phyloP scores from a whole-genome alignment of 2,329 filamentous ascomycete genomes.

The Lizonia empirigonia region DNA sequence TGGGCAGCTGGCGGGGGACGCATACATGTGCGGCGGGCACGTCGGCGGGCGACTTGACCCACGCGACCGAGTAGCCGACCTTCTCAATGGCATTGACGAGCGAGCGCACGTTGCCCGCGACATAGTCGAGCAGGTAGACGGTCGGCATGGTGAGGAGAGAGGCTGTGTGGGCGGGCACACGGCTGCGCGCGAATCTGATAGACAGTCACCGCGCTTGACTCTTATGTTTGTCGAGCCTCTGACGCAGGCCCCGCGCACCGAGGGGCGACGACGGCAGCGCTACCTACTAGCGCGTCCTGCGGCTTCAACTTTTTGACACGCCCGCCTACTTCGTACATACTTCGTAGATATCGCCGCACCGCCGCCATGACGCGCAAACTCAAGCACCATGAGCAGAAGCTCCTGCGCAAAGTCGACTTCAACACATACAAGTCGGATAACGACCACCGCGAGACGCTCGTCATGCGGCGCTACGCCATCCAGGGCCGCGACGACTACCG shows the following conservation, averaged over 20 bases:
- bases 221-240: conserved; percentile 11
- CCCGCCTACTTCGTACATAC: not conserved
- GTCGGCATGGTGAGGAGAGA: conserved; percentile 65
- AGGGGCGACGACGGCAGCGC: conserved; percentile 13
- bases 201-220: conserved; percentile 13
- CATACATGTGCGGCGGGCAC: conserved; percentile 81
- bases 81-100: conserved; percentile 98
- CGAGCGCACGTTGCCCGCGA: conserved; percentile 94
- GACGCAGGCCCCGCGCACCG: conserved; percentile 13
- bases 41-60: conserved; percentile 85
- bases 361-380: conserved; percentile 85
- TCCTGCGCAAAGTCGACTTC: conserved; percentile 91
- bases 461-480: conserved; percentile 87
- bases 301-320: conserved; percentile 24
- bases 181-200: not conserved
- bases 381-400: conserved; percentile 92
- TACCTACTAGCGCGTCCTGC: conserved; percentile 22
- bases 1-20: conserved; percentile 1
- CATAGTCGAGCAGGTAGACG: conserved; percentile 84
- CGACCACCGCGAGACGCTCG: conserved; percentile 78
- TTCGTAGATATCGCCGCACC: not conserved
- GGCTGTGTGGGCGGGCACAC: not conserved
- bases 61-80: conserved; percentile 89
- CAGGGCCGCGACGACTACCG: conserved; percentile 82
- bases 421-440: conserved; percentile 90